Evolutionary conservation across 352 stramenopile species (phyloP).

Genomic region (Globisporangium uncinulatum): DNA sequence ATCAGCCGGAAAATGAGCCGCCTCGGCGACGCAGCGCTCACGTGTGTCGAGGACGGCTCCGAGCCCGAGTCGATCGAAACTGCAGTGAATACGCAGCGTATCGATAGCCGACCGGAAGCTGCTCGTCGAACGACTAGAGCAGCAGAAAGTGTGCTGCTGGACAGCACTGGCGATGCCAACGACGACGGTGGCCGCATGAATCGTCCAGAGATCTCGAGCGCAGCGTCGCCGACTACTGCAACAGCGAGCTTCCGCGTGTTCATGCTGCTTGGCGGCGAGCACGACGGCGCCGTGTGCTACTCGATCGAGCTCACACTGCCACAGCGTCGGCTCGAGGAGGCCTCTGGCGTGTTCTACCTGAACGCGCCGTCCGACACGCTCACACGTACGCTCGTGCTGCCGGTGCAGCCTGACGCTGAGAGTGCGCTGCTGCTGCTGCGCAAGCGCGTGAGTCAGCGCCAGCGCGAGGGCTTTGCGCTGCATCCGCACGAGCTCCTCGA

Average conservation of each 20-base stretch:
- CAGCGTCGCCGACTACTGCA: neutral
- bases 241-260: slow-evolving; percentile 12
- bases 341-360: slow-evolving; percentile 19
- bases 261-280: slow-evolving; percentile 28
- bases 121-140: no score
- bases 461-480: slow-evolving; percentile 19
- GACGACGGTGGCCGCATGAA: no score
- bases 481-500: slow-evolving; percentile 14
- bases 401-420: slow-evolving; percentile 12
- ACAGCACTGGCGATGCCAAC: no score
- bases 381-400: slow-evolving; percentile 12
- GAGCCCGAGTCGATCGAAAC: no score
- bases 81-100: no score
- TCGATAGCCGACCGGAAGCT: no score
- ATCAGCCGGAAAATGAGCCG: no score
- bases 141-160: no score
- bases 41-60: no score
- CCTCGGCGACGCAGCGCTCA: no score
- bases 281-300: slow-evolving; percentile 32
- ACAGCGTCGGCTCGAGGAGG: slow-evolving; percentile 19
- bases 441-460: slow-evolving; percentile 14
- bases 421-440: slow-evolving; percentile 29
- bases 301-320: slow-evolving; percentile 12
- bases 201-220: neutral
- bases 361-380: slow-evolving; percentile 13